Evolutionary conservation across 768 basidiomycete genomes (phyloP), one percentile per base, ranked within the genome.

Genomic region (Saitozyma podzolica): DNA sequence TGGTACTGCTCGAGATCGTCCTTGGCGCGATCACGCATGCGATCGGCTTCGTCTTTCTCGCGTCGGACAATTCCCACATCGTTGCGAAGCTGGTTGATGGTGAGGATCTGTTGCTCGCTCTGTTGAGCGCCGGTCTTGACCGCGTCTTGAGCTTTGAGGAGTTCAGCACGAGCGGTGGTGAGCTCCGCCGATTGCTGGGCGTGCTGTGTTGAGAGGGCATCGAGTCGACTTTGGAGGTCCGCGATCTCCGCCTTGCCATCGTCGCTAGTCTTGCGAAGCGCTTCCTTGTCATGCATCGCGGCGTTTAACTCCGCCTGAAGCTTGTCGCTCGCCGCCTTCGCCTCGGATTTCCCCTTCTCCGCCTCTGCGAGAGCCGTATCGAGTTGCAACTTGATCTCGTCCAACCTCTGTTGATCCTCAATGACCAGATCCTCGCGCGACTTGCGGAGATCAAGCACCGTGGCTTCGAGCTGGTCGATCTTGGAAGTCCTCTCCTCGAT

Each of bases 351-450:
- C 29, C 54, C 59, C 10, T 43, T 40, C 39, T 54, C 59, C 3
- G 10, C 20, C 42, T 53, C 52, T 41, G 14, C 29, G n/a, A n/a
- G 29, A 19, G 40, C 50, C 6, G 40, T 3, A 13, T 56, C 56
- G 10, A 62, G 19, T 14, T 62, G 49, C 2, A 45, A 20, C 49
- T 64, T 56, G 10, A 64, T 5, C n/a, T 48, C 57, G 2, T 59
- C 56, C 4, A 58, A 48, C 37, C 62, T n/a, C 20, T 14, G 41
- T 42, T 73, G 69, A 57, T 67, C 72, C 37, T 73, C 74, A 10
- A 76, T 51, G 9, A 68, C 58, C 13, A 76, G 59, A 41, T 76
- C 72, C 50, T 76, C 69, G 17, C 74, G 49, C 29, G 69, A 72
- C 47, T 61, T 62, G 6, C 69, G 58, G 0, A 76, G 61, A 37